Base-by-base conservation (phyloP, 176 grass and related monocot species). In the Avena sativa region DNA sequence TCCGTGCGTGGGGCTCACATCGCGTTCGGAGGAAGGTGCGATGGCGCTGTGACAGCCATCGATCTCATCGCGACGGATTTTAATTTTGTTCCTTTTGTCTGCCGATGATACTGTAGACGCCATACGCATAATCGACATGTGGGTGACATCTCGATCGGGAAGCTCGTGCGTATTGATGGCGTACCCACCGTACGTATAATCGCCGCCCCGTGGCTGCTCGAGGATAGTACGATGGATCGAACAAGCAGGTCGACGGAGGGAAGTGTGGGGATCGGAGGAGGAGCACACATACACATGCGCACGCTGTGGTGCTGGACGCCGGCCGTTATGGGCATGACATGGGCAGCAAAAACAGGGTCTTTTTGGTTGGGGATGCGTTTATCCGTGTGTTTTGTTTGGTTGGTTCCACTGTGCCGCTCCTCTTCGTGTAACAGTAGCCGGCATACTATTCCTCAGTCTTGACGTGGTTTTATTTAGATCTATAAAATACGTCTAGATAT, bases 81-180 rank as follows among this genome's bases (percentile, higher is more conserved):
- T 48, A 21, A 74, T 48, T 49, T 75, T 75, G 72, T 75, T 75
- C 72, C 72, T 28, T 75, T 51, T 75, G 72, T 75, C 72, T 50
- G 72, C 71, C 2, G 17, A 6, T 20, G 67, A 8, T 16, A 17
- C 30, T 68, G 65, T 36, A 9, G 32, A 32, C 30, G 2, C 30
- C 30, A 2, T 9, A 10, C 0, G 47, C 7, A 56, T 11, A 53
- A 14, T 53, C 1, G 51, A 53, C 4, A 0, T 53, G 51, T 53
- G 51, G 51, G 51, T 12, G 28, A 28, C 26, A 28, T 28, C 26
- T 28, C 26, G 26, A 43, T 43, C 40, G 40, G 40, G 40, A 43
- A 28, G 40, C 40, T 43, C 40, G 40, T 43, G 40, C 40, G 40
- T 43, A 43, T 43, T 43, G 4, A 43, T 43, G 40, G 40, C 40